phyloP scores from a whole-genome alignment of 2,329 filamentous ascomycete genomes.

The Talaromyces sp. region DNA sequence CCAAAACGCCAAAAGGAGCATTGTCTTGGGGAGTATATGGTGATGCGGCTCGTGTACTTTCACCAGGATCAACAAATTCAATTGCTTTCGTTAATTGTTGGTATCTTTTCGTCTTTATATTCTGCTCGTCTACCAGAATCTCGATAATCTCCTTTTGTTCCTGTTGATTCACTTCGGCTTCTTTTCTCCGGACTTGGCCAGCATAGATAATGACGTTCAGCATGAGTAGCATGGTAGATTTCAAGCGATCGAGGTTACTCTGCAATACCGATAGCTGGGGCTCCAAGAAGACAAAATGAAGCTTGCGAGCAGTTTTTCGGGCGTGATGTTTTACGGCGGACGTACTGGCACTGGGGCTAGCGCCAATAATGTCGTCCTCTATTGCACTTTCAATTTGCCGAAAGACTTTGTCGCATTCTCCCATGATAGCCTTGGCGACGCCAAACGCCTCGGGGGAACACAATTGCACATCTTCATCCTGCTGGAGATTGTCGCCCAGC shows the following conservation, averaged over 20 bases:
- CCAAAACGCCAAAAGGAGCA: not conserved
- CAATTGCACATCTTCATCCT: not conserved
- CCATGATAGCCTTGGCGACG: not conserved
- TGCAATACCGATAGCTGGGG: not conserved
- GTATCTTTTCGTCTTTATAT: not conserved
- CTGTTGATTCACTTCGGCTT: not conserved
- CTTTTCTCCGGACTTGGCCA: not conserved
- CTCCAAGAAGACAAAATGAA: not conserved
- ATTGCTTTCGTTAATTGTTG: not conserved
- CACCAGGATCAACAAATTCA: not conserved
- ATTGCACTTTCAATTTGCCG: not conserved
- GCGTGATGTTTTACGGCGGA: not conserved
- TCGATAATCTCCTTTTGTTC: not conserved
- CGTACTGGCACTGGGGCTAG: not conserved
- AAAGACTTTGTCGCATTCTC: not conserved
- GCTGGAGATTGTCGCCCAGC: conserved; percentile 18
- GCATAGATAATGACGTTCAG: not conserved
- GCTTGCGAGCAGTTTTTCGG: not conserved
- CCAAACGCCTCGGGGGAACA: not conserved
- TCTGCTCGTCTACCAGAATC: not conserved
- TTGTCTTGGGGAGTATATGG: not conserved
- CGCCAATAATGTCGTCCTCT: not conserved
- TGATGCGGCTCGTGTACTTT: not conserved
- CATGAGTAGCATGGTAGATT: not conserved
- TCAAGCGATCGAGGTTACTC: not conserved